Evolutionary conservation across 495 filamentous ascomycete species (phyloP), one percentile per base, ranked within the genome.

Genomic region (Trichodelitschia bisporula): DNA sequence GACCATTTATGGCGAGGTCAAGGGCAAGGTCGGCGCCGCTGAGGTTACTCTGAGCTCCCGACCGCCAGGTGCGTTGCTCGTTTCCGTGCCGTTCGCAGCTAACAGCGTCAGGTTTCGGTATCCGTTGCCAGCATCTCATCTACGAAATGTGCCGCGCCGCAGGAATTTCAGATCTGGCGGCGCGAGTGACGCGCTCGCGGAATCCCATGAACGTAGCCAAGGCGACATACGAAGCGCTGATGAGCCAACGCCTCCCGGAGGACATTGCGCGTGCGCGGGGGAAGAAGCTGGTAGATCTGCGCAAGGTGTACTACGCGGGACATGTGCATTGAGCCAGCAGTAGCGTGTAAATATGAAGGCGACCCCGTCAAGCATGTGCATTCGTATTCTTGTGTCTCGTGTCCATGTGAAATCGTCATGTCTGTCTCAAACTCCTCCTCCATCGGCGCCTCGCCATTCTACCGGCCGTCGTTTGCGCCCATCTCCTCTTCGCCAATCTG

Each of bases 151-250:
- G 72, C 40, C 69, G 76, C 30, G 64, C 66, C 20, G 69, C 69
- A 19, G 86, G 86, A 37, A 75, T 99, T 40, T 54, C 64, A 20
- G 86, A 99, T 46, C 62, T 99, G 10, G 63, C 77, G 4, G 86
- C 78, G 12, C 62, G 62, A 20, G 75, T 89, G 26, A 64, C 65
- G 26, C 63, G 79, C 15, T 71, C 73, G 15, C 57, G 79, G 34
- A 99, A 93, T 59, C 75, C 73, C 32, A 89, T 95, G 79, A 99
- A 99, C 54, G 73, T 79, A 10, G 71, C 90, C 41, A 93, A 93
- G 57, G 84, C 86, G 10, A 66, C 75, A 18, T 74, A 75, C 45
- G 41, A 82, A 45, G 86, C 84, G 1, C 58, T 99, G 27, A 58
- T 62, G 53, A 72, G 52, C 53, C 86, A 99, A 57, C 63, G 59